Percentiles rank a stretch among this genome's conserved stretches.
phyloP scores from a whole-genome alignment of 108 stramenopile genomes.

The Pseudonitzschia delicatissima region DNA sequence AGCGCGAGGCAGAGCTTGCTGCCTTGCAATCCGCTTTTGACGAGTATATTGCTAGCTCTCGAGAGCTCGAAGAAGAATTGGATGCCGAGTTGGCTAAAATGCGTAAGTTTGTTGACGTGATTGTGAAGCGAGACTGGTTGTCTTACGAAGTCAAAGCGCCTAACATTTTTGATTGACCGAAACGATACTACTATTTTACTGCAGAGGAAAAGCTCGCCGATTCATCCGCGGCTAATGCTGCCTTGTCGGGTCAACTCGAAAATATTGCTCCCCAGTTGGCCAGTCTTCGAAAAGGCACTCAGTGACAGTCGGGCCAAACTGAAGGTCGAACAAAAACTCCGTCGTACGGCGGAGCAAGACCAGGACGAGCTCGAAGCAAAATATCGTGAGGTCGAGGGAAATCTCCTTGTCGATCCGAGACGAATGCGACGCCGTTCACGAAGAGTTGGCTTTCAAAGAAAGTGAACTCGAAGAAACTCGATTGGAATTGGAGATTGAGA shows the following conservation, averaged over 20 bases:
- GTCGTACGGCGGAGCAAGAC: conserved; percentile 71
- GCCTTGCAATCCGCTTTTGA: conserved; percentile 87
- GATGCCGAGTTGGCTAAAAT: conserved; percentile 88
- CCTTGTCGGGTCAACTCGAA: conserved; percentile 79
- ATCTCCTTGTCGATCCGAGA: conserved; percentile 58
- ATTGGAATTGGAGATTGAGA: conserved; percentile 73
- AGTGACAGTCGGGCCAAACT: conserved; percentile 57
- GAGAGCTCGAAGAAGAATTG: conserved; percentile 86
- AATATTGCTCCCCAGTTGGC: conserved; percentile 81
- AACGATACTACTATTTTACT: not conserved
- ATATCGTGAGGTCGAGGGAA: conserved; percentile 66
- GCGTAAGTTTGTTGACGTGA: conserved; percentile 54
- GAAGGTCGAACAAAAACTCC: conserved; percentile 59
- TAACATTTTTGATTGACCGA: not conserved
- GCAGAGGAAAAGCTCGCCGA: conserved; percentile 82
- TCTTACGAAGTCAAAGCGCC: not conserved
- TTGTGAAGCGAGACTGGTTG: not conserved
- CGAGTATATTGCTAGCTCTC: conserved; percentile 81
- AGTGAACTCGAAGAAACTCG: conserved; percentile 77
- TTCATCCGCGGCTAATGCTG: conserved; percentile 77
- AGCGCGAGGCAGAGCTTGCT: conserved; percentile 82
- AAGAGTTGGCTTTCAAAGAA: conserved; percentile 83
- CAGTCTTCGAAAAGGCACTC: conserved; percentile 66
- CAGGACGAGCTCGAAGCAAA: conserved; percentile 78
- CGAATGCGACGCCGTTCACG: conserved; percentile 76